Percentiles rank a stretch among this genome's conserved stretches.
These are phyloP conservation scores for Blastobotrys muscicola DNA, from an alignment of 805 yeast species.

Conservation along the genomic window DNA sequence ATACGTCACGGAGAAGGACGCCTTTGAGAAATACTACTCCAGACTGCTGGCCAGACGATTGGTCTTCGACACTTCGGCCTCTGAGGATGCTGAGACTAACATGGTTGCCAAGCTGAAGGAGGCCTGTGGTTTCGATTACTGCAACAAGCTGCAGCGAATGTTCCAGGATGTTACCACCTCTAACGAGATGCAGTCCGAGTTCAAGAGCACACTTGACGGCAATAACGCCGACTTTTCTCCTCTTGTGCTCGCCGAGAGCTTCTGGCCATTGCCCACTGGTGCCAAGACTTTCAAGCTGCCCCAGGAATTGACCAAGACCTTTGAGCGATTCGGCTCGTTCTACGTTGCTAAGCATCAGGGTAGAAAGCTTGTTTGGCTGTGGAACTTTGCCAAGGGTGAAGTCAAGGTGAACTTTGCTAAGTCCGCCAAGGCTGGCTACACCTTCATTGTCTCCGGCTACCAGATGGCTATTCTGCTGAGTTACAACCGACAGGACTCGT, in stretches of 20 bases:
- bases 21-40: slow-evolving; percentile 88
- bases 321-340: slow-evolving; percentile 55
- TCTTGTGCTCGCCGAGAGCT: slow-evolving; percentile 72
- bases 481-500: slow-evolving; percentile 60
- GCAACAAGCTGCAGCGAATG: slow-evolving; percentile 91
- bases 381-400: slow-evolving; percentile 92
- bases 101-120: slow-evolving; percentile 80
- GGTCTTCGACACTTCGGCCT: slow-evolving; percentile 75
- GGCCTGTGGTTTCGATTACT: slow-evolving; percentile 85
- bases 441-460: slow-evolving; percentile 69
- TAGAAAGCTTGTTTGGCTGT: slow-evolving; percentile 86
- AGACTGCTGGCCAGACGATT: slow-evolving; percentile 81
- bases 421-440: slow-evolving; percentile 49
- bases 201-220: slow-evolving; percentile 36
- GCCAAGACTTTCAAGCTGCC: slow-evolving; percentile 55
- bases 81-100: slow-evolving; percentile 75
- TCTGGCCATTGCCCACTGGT: slow-evolving; percentile 68
- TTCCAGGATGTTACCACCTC: slow-evolving; percentile 87
- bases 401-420: slow-evolving; percentile 75
- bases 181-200: slow-evolving; percentile 55
- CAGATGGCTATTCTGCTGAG: slow-evolving; percentile 82
- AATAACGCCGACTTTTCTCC: slow-evolving; percentile 51
- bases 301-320: slow-evolving; percentile 49
- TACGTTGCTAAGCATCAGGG: slow-evolving; percentile 76
- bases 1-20: slow-evolving; percentile 87